Conservation (phyloP, 2,329 filamentous ascomycete genomes). For the Mycosphaerelloides madeirae region DNA sequence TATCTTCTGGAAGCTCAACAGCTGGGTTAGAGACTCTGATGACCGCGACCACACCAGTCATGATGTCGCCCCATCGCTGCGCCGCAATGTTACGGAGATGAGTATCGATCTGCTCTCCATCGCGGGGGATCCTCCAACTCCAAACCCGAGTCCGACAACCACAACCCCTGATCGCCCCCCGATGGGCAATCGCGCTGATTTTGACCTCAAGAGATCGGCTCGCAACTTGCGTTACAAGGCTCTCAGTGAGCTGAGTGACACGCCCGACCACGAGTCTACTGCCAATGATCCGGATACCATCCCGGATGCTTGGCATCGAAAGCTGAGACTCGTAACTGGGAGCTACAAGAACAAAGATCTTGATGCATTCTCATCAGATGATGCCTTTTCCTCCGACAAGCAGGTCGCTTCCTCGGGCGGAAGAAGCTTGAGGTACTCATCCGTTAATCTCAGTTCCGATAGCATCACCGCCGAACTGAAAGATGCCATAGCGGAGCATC, state of each 20-base stretch:
- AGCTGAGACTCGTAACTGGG: neutral
- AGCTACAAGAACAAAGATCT: neutral
- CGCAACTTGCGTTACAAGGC: conserved; percentile 28
- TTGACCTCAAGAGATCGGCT: conserved; percentile 25
- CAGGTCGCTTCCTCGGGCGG: neutral
- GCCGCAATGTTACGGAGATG: neutral
- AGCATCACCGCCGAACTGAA: conserved; percentile 14
- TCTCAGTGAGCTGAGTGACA: conserved; percentile 3
- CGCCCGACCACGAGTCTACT: neutral
- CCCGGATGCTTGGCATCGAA: neutral
- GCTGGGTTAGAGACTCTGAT: neutral
- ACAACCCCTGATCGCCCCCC: conserved; percentile 9
- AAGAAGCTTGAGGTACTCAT: neutral
- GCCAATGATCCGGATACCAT: neutral
- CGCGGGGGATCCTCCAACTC: neutral
- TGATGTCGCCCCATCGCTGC: too few species aligned
- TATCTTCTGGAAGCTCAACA: conserved; percentile 16
- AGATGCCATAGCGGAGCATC: conserved; percentile 14
- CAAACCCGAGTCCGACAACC: conserved; percentile 1
- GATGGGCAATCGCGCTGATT: conserved; percentile 23
- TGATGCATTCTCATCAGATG: neutral
- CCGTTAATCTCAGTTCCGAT: conserved; percentile 8
- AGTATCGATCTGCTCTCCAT: conserved; percentile 4
- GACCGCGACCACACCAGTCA: too few species aligned
- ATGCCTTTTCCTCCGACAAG: neutral